Conservation (phyloP, 306 rosid species). For the Coriaria nepalensis region DNA sequence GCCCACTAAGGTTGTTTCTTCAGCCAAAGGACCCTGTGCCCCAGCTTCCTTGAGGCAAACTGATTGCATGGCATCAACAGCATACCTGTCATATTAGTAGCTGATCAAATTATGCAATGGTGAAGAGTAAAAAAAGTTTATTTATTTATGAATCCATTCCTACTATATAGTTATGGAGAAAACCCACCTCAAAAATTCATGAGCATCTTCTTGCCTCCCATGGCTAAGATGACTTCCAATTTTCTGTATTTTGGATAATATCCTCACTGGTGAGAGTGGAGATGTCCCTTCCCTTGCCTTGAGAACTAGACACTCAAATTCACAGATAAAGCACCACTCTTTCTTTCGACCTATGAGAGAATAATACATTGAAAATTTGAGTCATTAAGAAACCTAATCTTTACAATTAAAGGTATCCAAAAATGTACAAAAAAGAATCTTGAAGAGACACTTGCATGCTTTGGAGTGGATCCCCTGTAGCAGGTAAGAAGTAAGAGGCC, state of each 20-base stretch:
- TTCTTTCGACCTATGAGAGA: constrained; percentile 48
- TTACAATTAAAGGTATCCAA: neutral
- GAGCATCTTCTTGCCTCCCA: constrained; percentile 78
- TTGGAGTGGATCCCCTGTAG: constrained; percentile 58
- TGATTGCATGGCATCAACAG: constrained; percentile 73
- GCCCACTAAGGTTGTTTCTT: constrained; percentile 66
- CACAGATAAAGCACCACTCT: constrained; percentile 81
- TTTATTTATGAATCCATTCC: constrained; percentile 4
- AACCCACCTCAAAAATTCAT: constrained; percentile 74
- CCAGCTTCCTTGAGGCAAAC: constrained; percentile 58
- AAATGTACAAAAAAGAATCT: neutral
- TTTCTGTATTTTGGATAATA: constrained; percentile 64
- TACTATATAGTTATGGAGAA: constrained; percentile 13
- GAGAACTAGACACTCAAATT: constrained; percentile 52
- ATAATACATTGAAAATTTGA: constrained; percentile 3
- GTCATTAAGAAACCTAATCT: constrained; percentile 14
- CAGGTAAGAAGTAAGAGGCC: constrained; percentile 51
- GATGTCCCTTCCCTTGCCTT: constrained; percentile 63
- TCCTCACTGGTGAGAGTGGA: constrained; percentile 63
- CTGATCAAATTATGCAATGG: constrained; percentile 12
- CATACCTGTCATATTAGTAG: constrained; percentile 50
- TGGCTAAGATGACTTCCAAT: constrained; percentile 73
- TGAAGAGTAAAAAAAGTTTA: constrained; percentile 1
- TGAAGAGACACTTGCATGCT: constrained; percentile 41
- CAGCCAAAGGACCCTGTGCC: constrained; percentile 39